Evolutionary conservation across 331 rosid species (phyloP), one percentile per base, ranked within the genome.

Genomic region (Malus hybrid): DNA sequence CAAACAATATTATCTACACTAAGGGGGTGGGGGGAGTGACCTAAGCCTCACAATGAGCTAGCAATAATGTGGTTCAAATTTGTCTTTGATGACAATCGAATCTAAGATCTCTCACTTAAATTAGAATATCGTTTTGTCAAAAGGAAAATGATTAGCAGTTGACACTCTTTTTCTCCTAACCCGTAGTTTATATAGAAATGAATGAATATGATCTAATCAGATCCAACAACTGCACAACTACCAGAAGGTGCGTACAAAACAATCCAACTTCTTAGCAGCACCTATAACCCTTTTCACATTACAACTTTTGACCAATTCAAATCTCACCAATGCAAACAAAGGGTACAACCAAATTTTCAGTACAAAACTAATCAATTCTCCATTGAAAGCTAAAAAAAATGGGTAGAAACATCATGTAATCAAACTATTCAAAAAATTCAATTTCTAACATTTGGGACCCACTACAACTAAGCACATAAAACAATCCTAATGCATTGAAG

Each of bases 231-330:
- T 22, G 15, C 56, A 34, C 36, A 72, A 39, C 18, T 26, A 57
- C 56, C 5, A 57, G 9, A 72, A 36, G 34, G 13, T 34, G 52
- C 64, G 24, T 6, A 15, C 34, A 69, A 69, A 50, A 48, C 39
- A 46, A n/a, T 24, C 13, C 6, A 65, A 52, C 12, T 64, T 33
- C 60, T 48, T 52, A 32, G 61, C 79, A 53, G 34, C 73, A 55
- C 70, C 55, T 70, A 65, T 18, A 22, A 68, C 58, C 78, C 46
- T 5, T 73, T 39, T 34, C 61, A 7, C 33, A 28, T 66, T 28
- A 73, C 44, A 60, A 66, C 53, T 29, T 64, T 32, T 66, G 63
- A 48, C 57, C 70, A 57, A 78, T 55, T 72, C 73, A 56, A 73
- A 66, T 29, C 13, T 55, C 66, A 52, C n/a, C 68, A 64, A 66